Base-by-base conservation (phyloP, 495 filamentous ascomycete genomes). In the Trichoderma orchidacearum region DNA sequence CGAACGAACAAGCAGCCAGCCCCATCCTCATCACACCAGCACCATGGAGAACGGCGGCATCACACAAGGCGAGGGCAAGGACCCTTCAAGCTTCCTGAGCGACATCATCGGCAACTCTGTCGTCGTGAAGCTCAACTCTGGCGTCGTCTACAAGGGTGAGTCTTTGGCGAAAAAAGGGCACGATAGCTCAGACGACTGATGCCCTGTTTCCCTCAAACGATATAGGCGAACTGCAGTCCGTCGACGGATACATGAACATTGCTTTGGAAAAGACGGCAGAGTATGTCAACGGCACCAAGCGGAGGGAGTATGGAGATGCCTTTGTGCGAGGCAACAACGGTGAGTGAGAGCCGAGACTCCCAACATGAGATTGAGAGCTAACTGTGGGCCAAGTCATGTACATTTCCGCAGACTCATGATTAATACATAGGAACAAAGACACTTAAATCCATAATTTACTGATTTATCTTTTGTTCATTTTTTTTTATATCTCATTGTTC, bases 161-260 rank as follows among this genome's bases (percentile, higher is more conserved):
- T 48, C n/a, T 25, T 48, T 5, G 30, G 30, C 30, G 30, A 5
- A 31, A 11, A 5, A 5, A 31, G 11, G 30, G n/a, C n/a, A n/a
- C n/a, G n/a, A n/a, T n/a, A n/a, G n/a, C n/a, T n/a, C n/a, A n/a
- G n/a, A n/a, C n/a, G n/a, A n/a, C 55, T 54, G 41, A 57, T 21
- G 52, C 38, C 29, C 53, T 61, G 18, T 62, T 25, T 30, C 32
- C 55, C 45, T 13, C 5, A 15, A 4, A 4, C 0, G 6, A 8
- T 51, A 8, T 52, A 96, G 91, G 91, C 34, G 87, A 94, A 64
- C 78, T 96, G n/a, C 89, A 95, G 63, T 95, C 90, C 0, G 90
- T 97, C n/a, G 93, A 98, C 67, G 94, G 94, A 35, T 98, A 96
- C 67, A 97, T 98, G 93, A 97, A 98, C 68, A 94, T 98, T 61